Conservation (phyloP, 2,329 filamentous ascomycete species). For the Aspergillus candidus region DNA sequence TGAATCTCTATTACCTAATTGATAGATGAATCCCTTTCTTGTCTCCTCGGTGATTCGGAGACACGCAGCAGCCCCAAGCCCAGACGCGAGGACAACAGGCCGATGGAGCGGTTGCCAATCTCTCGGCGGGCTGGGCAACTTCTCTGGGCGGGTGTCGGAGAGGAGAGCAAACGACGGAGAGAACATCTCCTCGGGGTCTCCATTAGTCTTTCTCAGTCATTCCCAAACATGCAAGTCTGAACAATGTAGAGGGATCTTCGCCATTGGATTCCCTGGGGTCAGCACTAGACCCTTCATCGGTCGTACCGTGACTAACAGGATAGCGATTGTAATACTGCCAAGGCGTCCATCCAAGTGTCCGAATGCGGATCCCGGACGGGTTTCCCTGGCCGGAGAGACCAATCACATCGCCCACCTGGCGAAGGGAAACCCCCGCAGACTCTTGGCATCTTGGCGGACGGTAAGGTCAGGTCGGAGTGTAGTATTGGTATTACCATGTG, state of each 20-base stretch:
- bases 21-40: not conserved
- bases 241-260: no score
- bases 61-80: not conserved
- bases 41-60: not conserved
- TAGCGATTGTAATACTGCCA: constrained; percentile 12
- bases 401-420: constrained; percentile 1
- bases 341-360: constrained; percentile 12
- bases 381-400: constrained; percentile 1
- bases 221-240: no score
- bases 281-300: no score
- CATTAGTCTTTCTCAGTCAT: no score
- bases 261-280: no score
- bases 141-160: not conserved
- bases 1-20: constrained; percentile 4
- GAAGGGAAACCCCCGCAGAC: constrained; percentile 12
- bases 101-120: constrained; percentile 8
- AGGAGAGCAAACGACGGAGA: not conserved
- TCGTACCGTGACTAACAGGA: no score
- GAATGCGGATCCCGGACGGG: constrained; percentile 16
- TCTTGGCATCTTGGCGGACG: constrained; percentile 18
- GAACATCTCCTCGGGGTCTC: not conserved
- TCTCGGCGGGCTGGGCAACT: constrained; percentile 3
- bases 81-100: not conserved
- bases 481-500: no score
- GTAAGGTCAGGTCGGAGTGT: constrained; percentile 2